Percentiles rank a stretch among this genome's conserved stretches.
Conservation (phyloP, 345 rosid genomes). For the Odontarrhena argentea region DNA sequence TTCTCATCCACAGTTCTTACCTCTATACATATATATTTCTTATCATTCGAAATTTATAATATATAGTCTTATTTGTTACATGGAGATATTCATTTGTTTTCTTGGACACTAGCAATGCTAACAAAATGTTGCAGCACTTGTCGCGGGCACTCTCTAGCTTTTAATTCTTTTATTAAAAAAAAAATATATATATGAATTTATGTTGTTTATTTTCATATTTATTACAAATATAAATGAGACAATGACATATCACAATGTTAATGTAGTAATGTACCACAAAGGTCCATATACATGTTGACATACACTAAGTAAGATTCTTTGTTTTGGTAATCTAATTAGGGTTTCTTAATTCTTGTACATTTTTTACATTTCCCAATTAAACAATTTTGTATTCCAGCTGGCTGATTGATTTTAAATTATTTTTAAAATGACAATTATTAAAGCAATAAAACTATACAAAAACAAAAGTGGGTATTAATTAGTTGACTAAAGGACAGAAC, state of each 20-base stretch:
- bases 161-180: neutral
- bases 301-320: slow-evolving; percentile 21
- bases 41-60: neutral
- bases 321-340: slow-evolving; percentile 24
- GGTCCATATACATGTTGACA: slow-evolving; percentile 35
- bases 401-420: slow-evolving; percentile 18
- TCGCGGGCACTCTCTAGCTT: slow-evolving; percentile 45
- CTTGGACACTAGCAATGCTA: slow-evolving; percentile 34
- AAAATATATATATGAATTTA: neutral
- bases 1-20: slow-evolving; percentile 57
- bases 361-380: neutral
- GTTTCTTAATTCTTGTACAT: slow-evolving; percentile 12
- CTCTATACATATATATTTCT: slow-evolving; percentile 5
- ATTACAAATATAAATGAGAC: slow-evolving; percentile 23
- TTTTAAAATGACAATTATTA: slow-evolving; percentile 8
- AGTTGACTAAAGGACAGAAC: slow-evolving; percentile 33
- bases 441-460: slow-evolving; percentile 18
- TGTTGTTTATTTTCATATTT: neutral
- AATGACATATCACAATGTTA: slow-evolving; percentile 34
- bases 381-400: slow-evolving; percentile 27
- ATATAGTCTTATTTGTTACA: neutral
- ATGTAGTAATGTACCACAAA: slow-evolving; percentile 19
- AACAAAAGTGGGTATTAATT: slow-evolving; percentile 33
- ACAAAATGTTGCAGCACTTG: slow-evolving; percentile 44
- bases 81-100: slow-evolving; percentile 22